Percentiles rank a stretch among this genome's conserved stretches.
These are phyloP conservation scores for Selenicereus undatus DNA, from an alignment of 148 eudicot genomes.

Conservation along the genomic window DNA sequence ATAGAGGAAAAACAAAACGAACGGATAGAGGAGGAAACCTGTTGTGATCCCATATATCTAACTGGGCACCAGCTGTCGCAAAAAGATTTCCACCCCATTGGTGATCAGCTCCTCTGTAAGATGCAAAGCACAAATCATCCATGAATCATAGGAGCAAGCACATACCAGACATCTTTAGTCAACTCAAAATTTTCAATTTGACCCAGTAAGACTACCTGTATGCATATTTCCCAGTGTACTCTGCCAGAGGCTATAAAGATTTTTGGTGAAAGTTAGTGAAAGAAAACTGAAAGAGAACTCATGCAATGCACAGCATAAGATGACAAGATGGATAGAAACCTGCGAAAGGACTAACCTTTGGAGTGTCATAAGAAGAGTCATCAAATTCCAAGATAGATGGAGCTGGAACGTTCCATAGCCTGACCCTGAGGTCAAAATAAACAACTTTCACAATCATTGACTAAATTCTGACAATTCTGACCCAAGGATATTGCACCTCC, in stretches of 20 bases:
- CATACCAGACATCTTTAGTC: not conserved
- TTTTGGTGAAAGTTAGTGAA: not conserved
- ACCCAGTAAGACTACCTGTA: slow-evolving; percentile 43
- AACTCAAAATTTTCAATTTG: not conserved
- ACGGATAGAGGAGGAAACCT: slow-evolving; percentile 41
- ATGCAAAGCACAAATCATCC: slow-evolving; percentile 12
- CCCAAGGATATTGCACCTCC: not conserved
- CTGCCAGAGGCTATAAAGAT: slow-evolving; percentile 62
- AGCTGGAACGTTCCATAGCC: slow-evolving; percentile 82
- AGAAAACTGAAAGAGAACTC: not conserved
- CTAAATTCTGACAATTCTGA: not conserved
- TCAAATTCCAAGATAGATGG: slow-evolving; percentile 42
- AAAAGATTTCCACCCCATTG: slow-evolving; percentile 81
- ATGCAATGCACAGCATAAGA: not conserved
- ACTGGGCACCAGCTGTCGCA: slow-evolving; percentile 97
- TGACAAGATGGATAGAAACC: not conserved
- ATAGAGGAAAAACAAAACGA: not conserved
- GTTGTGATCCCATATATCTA: slow-evolving; percentile 94
- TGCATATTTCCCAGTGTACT: slow-evolving; percentile 70
- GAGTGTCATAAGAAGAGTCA: slow-evolving; percentile 32
- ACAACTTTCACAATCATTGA: not conserved
- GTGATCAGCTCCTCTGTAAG: slow-evolving; percentile 83
- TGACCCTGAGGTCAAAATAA: slow-evolving; percentile 51
- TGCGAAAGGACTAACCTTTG: slow-evolving; percentile 37
- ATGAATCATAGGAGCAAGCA: slow-evolving; percentile 2